These are phyloP conservation scores for Lachancea sp. DNA, from an alignment of 805 yeast genomes.

Conservation along the genomic window DNA sequence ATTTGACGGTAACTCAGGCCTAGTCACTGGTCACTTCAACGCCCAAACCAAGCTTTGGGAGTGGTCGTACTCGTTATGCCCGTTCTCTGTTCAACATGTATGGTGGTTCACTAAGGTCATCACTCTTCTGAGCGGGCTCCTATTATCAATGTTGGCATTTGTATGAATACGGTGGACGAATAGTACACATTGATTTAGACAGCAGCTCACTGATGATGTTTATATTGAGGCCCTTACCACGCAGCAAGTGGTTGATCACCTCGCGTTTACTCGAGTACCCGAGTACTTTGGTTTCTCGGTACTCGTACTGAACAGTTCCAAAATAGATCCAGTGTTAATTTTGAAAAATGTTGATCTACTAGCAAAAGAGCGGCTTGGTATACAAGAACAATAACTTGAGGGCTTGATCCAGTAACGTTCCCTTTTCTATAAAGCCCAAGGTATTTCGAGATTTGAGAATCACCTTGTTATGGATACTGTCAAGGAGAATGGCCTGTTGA, in stretches of 20 bases:
- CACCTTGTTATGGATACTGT: slow-evolving; percentile 14
- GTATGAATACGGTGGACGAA: not conserved
- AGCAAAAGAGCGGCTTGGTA: not conserved
- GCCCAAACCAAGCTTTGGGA: slow-evolving; percentile 43
- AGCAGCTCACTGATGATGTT: not conserved
- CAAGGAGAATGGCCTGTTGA: slow-evolving; percentile 11
- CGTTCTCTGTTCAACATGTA: slow-evolving; percentile 79
- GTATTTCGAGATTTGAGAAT: too few relatives aligned
- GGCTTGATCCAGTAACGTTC: too few relatives aligned
- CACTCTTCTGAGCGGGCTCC: slow-evolving; percentile 36
- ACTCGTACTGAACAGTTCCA: too few relatives aligned
- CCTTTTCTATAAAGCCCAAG: too few relatives aligned
- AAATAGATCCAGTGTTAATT: not conserved
- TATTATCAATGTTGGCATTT: slow-evolving; percentile 30
- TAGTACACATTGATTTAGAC: not conserved
- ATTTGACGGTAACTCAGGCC: slow-evolving; percentile 81
- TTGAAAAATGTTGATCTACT: not conserved
- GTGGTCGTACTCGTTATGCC: slow-evolving; percentile 67
- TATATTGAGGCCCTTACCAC: too few relatives aligned
- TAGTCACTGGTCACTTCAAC: slow-evolving; percentile 68
- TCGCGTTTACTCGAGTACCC: too few relatives aligned
- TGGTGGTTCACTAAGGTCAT: slow-evolving; percentile 88
- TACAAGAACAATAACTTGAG: not conserved
- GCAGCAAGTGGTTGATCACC: too few relatives aligned
- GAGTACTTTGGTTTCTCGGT: not conserved